Base-by-base conservation (phyloP, 441 rosid genomes). In the Melastoma candidum region DNA sequence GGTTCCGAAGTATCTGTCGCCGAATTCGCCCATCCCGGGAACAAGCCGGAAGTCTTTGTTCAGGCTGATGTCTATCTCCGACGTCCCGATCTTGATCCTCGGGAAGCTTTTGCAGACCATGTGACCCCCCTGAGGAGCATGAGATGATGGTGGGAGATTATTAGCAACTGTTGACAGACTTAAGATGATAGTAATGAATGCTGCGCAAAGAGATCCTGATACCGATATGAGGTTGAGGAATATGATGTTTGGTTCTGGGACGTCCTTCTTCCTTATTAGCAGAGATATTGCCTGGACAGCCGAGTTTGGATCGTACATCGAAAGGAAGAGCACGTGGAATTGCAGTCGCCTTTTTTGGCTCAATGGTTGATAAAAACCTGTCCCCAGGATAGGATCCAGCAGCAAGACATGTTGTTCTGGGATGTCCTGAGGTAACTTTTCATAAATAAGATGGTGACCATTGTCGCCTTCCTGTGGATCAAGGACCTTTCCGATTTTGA, bases 101-200 rank as follows among this genome's bases (percentile, higher is more conserved):
- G 97, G 98, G 77, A 82, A 86, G 54, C 68, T 79, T 78, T 80
- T 80, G 87, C 97, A 86, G 54, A 93, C 97, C 75, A 86, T 78
- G 65, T 93, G 97, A 47, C 88, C 97, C 66, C 99, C 96, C 68
- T 88, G 97, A 65, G 98, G 98, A 70, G 97, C 97, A 97, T 93
- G 81, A 7, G 7, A 32, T 3, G 26, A 29, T 60, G 59, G 48
- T 53, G 44, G 26, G 49, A 39, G 50, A 32, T 46, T 12, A 43
- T 13, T 60, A n/a, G 48, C 50, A 13, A 52, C 48, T 12, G 12
- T 17, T 54, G 53, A 36, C 13, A 32, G 27, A 29, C 36, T 29
- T 29, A 7, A 49, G 51, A 47, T 27, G 11, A 43, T 13, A 36
- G 46, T 24, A 22, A 29, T 48, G 25, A 12, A 12, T 17, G 10